Conservation (phyloP, 495 filamentous ascomycete genomes). For the Aspergillus conjunctus region DNA sequence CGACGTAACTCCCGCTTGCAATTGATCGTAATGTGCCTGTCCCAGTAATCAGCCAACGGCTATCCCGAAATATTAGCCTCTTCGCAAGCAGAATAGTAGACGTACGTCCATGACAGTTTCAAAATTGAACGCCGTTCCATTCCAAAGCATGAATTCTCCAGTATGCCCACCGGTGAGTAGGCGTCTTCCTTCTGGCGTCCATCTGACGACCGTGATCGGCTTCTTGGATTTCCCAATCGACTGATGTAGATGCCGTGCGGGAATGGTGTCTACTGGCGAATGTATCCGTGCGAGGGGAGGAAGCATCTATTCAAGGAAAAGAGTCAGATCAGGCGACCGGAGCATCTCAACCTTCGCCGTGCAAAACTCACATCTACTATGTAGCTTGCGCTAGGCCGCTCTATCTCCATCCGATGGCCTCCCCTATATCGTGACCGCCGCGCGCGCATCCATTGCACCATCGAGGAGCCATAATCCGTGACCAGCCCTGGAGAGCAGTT, state of each 20-base stretch:
- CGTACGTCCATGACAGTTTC: slow-evolving; percentile 93
- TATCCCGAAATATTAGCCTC: not conserved
- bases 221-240: slow-evolving; percentile 98
- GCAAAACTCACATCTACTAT: slow-evolving; percentile 75
- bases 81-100: slow-evolving; percentile 2
- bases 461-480: slow-evolving; percentile 92
- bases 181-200: slow-evolving; percentile 93
- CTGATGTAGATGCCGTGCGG: slow-evolving; percentile 87
- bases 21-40: slow-evolving; percentile 77
- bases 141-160: slow-evolving; percentile 98
- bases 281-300: slow-evolving; percentile 74
- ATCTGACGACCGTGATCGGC: slow-evolving; percentile 94
- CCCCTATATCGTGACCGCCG: slow-evolving; percentile 75
- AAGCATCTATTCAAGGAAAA: slow-evolving; percentile 63
- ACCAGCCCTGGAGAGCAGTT: slow-evolving; percentile 56
- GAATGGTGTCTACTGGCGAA: slow-evolving; percentile 78
- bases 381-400: slow-evolving; percentile 84
- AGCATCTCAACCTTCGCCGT: not conserved
- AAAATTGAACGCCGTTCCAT: slow-evolving; percentile 98
- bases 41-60: slow-evolving; percentile 9
- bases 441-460: slow-evolving; percentile 91
- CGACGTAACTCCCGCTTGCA: slow-evolving; percentile 77
- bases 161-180: slow-evolving; percentile 91
- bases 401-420: slow-evolving; percentile 66
- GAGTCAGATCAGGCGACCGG: not conserved